Base-by-base conservation (phyloP, 1,139 yeast species). In the Magnusiomyces fungicola region DNA sequence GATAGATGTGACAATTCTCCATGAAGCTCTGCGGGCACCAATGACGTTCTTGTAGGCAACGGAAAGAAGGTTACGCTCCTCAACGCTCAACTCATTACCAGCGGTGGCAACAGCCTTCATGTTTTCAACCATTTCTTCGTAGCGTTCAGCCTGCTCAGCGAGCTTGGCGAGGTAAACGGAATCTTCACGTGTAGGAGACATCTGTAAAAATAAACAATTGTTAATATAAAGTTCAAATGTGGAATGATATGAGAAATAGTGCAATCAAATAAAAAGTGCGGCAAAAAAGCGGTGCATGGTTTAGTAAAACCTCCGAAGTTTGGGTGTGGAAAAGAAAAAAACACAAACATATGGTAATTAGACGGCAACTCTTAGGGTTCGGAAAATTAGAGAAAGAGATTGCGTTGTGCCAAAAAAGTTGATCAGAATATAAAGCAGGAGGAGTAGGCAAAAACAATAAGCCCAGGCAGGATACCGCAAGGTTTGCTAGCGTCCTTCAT, bases 131-230 rank as follows among this genome's bases (percentile, higher is more conserved):
- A 70, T 70, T 57, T 94, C 98, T 75, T 92, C 98, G 71, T 92
- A 92, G 74, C 98, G 95, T 77, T 92, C 98, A 65, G 98, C 97
- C 78, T 92, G 97, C 76, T 92, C 98, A 65, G 97, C 97, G 72
- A 92, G 86, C 74, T 92, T 92, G 72, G 98, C 97, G 71, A 92
- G 84, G 74, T 90, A 92, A 65, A 92, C 97, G 64, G 96, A 87
- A 77, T 90, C 96, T 81, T 92, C 98, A 23, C 46, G 46, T 19
- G 39, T 21, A 23, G 39, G 19, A 36, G 39, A 30, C 37, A 33
- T 33, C 39, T 39, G 32, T 6, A 30, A 3, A 19, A 24, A 19
- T 16, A 21, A 14, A 24, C 22, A 22, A 43, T 37, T 16, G 24
- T n/a, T n/a, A 36, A 36, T 4, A 36, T 16, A 19, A 19, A 36